Evolutionary conservation across 2,329 filamentous ascomycete species (phyloP).

Genomic region (Fusarium mexicanum): DNA sequence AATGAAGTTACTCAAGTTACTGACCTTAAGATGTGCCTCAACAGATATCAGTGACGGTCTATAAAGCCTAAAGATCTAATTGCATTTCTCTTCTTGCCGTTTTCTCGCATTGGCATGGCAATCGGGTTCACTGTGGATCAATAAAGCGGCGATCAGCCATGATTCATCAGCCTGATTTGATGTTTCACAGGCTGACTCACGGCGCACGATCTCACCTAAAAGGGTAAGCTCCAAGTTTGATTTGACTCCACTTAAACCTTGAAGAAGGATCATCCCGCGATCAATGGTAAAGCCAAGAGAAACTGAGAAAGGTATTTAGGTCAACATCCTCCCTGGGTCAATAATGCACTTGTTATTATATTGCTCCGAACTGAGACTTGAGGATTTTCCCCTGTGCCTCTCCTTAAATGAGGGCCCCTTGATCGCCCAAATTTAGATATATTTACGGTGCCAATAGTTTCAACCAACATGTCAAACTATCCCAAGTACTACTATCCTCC

Average conservation of each 20-base stretch:
- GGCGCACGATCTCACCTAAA: neutral
- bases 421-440: no score
- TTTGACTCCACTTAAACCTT: neutral
- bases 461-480: neutral
- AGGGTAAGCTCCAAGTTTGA: neutral
- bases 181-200: neutral
- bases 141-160: neutral
- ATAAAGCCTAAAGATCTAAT: no score
- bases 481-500: neutral
- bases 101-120: no score
- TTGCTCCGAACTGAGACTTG: fast-evolving
- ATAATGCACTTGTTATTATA: neutral
- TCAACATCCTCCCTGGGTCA: neutral
- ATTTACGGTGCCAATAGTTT: neutral
- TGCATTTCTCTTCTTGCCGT: fast-evolving
- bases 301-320: neutral
- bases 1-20: no score
- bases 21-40: no score
- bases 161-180: neutral
- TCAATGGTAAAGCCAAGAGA: no score
- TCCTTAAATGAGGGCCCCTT: fast-evolving
- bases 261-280: neutral
- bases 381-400: fast-evolving
- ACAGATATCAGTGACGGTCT: no score
- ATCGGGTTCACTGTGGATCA: fast-evolving